Percentiles rank a stretch among this genome's conserved stretches.
Conservation (phyloP, 2,329 filamentous ascomycete genomes). For the Colletotrichum musicola region DNA sequence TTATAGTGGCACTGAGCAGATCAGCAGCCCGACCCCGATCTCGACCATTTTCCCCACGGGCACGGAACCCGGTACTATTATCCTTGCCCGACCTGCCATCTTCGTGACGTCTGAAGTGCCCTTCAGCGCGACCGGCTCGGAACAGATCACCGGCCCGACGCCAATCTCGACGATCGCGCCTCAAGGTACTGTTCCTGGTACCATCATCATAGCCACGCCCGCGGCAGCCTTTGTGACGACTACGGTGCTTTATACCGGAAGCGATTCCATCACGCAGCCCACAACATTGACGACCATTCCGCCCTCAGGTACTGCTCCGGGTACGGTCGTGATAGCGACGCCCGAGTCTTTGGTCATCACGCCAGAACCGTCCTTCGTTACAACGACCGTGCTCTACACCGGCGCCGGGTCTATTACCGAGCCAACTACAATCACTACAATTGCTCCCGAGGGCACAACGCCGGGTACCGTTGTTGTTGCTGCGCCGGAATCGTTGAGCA, state of each 20-base stretch:
- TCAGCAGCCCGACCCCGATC: neutral
- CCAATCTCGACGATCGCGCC: neutral
- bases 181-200: neutral
- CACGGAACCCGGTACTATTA: conserved; percentile 25
- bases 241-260: neutral
- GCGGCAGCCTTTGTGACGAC: neutral
- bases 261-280: neutral
- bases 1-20: neutral
- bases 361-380: neutral
- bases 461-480: conserved; percentile 3
- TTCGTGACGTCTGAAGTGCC: neutral
- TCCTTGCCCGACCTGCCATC: neutral
- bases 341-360: neutral
- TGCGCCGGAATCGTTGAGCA: neutral
- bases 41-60: conserved; percentile 21
- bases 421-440: conserved; percentile 3
- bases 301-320: conserved; percentile 22
- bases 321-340: conserved; percentile 21
- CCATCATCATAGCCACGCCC: neutral
- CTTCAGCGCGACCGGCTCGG: neutral
- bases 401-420: neutral
- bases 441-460: conserved; percentile 1
- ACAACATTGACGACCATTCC: conserved; percentile 12
- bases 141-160: neutral
- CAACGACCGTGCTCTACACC: neutral